Base-by-base conservation (phyloP, 148 eudicot species). In the Silene latifolia region DNA sequence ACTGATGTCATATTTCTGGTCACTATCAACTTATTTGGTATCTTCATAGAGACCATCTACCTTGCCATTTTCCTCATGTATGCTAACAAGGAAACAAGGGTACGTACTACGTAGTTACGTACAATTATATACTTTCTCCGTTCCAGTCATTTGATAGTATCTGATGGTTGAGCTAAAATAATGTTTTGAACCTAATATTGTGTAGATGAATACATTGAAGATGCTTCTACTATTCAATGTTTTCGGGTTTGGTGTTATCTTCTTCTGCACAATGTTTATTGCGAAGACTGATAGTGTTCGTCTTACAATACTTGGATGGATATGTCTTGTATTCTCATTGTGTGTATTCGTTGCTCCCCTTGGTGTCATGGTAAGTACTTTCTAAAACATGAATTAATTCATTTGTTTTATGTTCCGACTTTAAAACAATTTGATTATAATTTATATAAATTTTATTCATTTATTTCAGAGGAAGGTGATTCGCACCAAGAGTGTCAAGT, bases 401-500 rank as follows among this genome's bases (percentile, higher is more conserved):
- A 48, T 13, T 12, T 48, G 3, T 48, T 48, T 13, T 48, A 48
- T 48, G 11, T 47, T 47, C 53, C 14, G 12, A 47, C 9, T 47
- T 47, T 47, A 4, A 5, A 35, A 47, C 54, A 48, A 48, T 48
- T 48, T 2, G 15, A 48, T 48, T 48, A 48, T 11, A 10, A 48
- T 48, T 48, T 1, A 12, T 9, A 42, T 14, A 46, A 44, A 21
- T 2, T 4, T 23, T n/a, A 0, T 1, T 24, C 17, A 1, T 27
- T 27, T 27, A 2, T 5, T 53, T 51, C 90, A 92, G 97, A 88
- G 82, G 78, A 83, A 76, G 74, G 97, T 92, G 0, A 87, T 92
- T 9, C 80, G 86, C 4, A 88, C 94, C 6, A 89, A 78, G 74
- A 92, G 97, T 59, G 97, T 89, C 56, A 83, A 90, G 85, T 89